Base-by-base conservation (phyloP, 2,329 filamentous ascomycete species). In the Aspergillus sp. region DNA sequence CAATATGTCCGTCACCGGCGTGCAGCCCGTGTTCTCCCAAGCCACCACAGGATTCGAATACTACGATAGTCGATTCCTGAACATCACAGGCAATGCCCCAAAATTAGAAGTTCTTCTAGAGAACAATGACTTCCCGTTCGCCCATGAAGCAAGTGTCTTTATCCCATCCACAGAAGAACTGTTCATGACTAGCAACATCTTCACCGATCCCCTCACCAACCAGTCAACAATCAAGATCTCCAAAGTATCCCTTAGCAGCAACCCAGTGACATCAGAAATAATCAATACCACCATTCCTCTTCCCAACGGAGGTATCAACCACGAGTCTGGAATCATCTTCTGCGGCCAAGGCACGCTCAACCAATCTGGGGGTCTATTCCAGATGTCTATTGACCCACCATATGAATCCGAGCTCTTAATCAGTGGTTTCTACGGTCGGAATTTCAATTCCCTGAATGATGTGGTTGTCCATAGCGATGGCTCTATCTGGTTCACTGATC, bases 281-380 rank as follows among this genome's bases (percentile, higher is more conserved):
- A 70, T 82, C 23, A 68, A 71, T 1, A 70, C 69, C 0, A 69
- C 72, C 3, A 70, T 82, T 0, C 68, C 71, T 3, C 80, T 83
- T 78, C 74, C 77, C 3, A 84, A 84, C 49, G 82, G 82, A 36
- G 82, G 79, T 8, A 77, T 82, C 49, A 83, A 58, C 8, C 25
- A 59, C 50, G 44, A 21, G 21, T 39, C 44, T n/a, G 56, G 76
- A 15, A 62, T 82, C 13, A 68, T 81, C 19, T 80, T 80, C 65
- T 80, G 78, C 58, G 75, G 74, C 1, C 80, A 81, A 56, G 80
- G 80, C 10, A 62, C 60, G 6, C 21, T 64, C 13, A 67, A 62
- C 36, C 36, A 61, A 7, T 60, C 63, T 1, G 63, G 67, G 2
- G 70, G 69, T 8, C 54, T 71, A 1, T 68, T 63, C 54, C 62